phyloP scores from a whole-genome alignment of 257 asterid genomes.

The Osmanthus fragrans region DNA sequence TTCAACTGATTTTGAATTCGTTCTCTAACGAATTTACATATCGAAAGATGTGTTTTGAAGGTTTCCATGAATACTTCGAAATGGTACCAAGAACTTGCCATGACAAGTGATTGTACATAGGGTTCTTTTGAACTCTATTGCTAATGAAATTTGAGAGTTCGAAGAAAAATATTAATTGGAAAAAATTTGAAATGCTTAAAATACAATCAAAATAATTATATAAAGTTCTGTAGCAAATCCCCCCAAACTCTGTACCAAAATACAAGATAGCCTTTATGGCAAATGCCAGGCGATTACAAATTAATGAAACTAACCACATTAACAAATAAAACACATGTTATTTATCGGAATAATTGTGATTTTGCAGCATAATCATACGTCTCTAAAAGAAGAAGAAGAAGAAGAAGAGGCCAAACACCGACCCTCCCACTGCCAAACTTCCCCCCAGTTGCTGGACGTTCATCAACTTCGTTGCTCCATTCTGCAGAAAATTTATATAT shows the following conservation, averaged over 20 bases:
- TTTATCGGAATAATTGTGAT: no score
- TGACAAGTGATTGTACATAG: no score
- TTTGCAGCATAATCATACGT: neutral
- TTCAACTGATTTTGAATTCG: no score
- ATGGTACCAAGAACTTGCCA: no score
- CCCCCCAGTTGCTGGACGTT: slow-evolving; percentile 36
- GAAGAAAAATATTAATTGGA: no score
- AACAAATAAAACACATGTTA: neutral
- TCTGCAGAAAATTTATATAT: slow-evolving; percentile 42
- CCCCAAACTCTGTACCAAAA: neutral
- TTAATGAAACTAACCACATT: neutral
- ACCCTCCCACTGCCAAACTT: slow-evolving; percentile 55
- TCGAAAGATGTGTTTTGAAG: no score
- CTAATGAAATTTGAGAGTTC: no score
- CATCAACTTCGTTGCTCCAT: slow-evolving; percentile 57
- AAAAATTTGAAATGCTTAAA: no score
- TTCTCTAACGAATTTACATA: no score
- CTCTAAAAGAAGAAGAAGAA: slow-evolving; percentile 28
- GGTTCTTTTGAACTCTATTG: no score
- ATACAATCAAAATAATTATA: no score
- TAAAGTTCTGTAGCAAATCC: neutral
- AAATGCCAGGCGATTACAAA: neutral
- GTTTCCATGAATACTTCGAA: no score
- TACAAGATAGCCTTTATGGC: neutral
- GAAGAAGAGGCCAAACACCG: slow-evolving; percentile 43